These are phyloP conservation scores for Verruconis gallopava DNA, from an alignment of 2,329 filamentous ascomycete genomes.

Conservation along the genomic window DNA sequence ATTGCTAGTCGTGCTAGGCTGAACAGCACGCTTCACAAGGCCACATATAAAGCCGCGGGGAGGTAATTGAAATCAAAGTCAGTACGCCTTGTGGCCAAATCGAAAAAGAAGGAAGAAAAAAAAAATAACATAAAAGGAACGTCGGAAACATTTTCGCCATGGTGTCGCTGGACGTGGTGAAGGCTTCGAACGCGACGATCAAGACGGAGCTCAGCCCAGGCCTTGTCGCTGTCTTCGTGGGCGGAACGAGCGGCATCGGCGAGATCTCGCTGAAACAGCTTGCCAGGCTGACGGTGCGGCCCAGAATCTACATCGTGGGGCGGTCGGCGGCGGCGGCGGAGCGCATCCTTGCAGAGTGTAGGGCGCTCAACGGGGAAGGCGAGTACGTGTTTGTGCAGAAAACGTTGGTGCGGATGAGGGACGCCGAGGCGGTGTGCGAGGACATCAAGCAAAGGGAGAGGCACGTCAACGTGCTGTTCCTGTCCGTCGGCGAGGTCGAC, in stretches of 20 bases:
- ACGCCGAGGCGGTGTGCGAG: neutral
- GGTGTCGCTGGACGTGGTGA: neutral
- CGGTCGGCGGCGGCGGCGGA: neutral
- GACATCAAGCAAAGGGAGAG: constrained; percentile 1
- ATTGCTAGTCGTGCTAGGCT: too few relatives aligned
- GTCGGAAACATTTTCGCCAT: too few relatives aligned
- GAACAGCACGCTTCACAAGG: too few relatives aligned
- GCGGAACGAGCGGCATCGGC: constrained; percentile 14
- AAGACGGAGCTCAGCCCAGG: neutral
- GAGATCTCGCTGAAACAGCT: constrained; percentile 11
- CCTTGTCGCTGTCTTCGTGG: constrained; percentile 14
- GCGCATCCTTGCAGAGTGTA: neutral
- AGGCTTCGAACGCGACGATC: neutral
- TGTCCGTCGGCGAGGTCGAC: neutral
- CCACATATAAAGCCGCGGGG: too few relatives aligned
- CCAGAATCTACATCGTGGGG: constrained; percentile 11
- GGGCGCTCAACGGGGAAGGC: neutral
- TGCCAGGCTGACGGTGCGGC: constrained; percentile 11
- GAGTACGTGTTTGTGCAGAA: neutral
- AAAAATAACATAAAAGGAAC: too few relatives aligned
- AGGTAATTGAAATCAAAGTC: too few relatives aligned
- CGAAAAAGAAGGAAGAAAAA: too few relatives aligned
- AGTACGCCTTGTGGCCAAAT: too few relatives aligned
- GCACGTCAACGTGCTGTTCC: neutral
- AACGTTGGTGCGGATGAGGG: neutral